These are phyloP conservation scores for Phialocephala subalpina DNA, from an alignment of 2,329 filamentous ascomycete species.

Conservation along the genomic window DNA sequence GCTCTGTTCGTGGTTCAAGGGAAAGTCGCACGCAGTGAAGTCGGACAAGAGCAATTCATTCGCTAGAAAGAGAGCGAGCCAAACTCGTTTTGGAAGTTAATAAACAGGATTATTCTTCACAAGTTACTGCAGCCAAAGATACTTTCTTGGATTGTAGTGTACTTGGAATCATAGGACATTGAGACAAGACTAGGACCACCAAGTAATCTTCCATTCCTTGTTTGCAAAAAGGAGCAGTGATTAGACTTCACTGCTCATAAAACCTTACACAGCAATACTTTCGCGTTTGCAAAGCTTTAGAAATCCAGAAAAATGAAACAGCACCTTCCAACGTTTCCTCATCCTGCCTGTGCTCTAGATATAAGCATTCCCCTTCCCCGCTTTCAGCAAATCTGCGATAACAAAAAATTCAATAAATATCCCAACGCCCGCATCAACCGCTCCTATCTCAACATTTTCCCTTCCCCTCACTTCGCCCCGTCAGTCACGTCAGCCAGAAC, in stretches of 20 bases:
- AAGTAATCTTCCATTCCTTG: not conserved
- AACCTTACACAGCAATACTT: not conserved
- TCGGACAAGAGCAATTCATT: too few relatives aligned
- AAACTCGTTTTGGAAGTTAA: too few relatives aligned
- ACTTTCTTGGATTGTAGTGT: too few relatives aligned
- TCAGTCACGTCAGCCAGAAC: slow-evolving; percentile 2
- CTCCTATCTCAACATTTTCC: slow-evolving; percentile 8
- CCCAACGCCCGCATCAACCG: not conserved
- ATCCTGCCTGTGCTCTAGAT: not conserved
- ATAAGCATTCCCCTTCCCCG: not conserved
- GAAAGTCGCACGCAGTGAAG: too few relatives aligned
- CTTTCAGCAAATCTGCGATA: not conserved
- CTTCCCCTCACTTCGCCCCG: slow-evolving; percentile 7
- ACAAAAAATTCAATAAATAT: not conserved
- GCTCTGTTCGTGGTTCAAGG: too few relatives aligned
- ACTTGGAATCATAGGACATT: not conserved
- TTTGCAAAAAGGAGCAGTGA: not conserved
- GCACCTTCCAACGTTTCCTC: not conserved
- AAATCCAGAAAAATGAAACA: not conserved
- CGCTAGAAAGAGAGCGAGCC: too few relatives aligned
- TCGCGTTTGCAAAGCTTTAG: not conserved
- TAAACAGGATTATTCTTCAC: too few relatives aligned
- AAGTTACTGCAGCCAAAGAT: too few relatives aligned
- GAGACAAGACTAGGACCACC: not conserved
- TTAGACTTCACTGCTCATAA: not conserved